Evolutionary conservation across 768 basidiomycete species (phyloP), one percentile per base, ranked within the genome.

Genomic region (Candolleomyces eurysporus): DNA sequence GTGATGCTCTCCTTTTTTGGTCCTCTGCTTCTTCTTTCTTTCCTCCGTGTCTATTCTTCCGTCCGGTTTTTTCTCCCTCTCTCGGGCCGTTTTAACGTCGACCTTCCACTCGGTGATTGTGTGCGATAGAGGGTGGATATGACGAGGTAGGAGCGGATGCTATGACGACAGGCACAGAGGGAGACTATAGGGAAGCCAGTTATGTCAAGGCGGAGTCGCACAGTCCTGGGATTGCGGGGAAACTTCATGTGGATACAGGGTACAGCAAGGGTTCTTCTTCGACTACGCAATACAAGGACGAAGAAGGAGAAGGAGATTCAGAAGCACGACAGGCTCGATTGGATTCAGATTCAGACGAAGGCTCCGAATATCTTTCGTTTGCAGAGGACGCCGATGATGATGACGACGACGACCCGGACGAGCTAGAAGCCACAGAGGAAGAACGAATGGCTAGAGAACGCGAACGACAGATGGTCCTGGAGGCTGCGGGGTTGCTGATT

Each of bases 381-480:
- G 36, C 36, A 36, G 36, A 36, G 36, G 36, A 36, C 36, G 36
- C 6, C 36, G 36, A 36, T 36, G 72, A 74, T 55, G 76, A 75
- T 49, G 72, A 67, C 50, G 72, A 71, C 31, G 71, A 73, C 16
- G 76, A 78, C 26, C 76, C 72, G 13, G 70, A 66, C 62, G 67
- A 76, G 21, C 73, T 68, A 4, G 72, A 76, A 40, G 80, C 82
- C 64, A 79, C 79, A 32, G 78, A 77, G 45, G 82, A 79, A 48
- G 85, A 88, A 57, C 77, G 76, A 11, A 80, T 80, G 56, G 83
- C 84, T 17, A 84, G 92, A 32, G 92, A 88, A 60, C 75, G 82
- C 17, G 94, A 96, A 69, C 80, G 92, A 21, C 86, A 86, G 65
- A 82, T 89, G 19, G 92, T 97, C 7, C 77, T 98, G n/a, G 87